Conservation (phyloP, 202 grass and related monocot species). For the Elaeis oleifera region DNA sequence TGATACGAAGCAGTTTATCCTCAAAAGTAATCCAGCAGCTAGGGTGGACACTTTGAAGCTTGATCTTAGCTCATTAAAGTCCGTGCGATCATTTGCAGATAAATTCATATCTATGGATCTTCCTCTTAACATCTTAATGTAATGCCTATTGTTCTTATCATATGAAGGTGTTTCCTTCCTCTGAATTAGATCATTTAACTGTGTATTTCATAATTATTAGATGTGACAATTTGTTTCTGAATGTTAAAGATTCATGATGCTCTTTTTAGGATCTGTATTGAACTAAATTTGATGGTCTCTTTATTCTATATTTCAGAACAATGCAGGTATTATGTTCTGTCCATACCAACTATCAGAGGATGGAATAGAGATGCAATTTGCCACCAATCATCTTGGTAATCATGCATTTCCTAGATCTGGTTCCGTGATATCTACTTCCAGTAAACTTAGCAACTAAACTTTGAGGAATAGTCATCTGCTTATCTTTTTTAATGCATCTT, state of each 20-base stretch:
- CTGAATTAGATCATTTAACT: neutral
- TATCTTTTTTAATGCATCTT: too few relatives aligned
- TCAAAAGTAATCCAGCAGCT: neutral
- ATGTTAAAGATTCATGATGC: too few relatives aligned
- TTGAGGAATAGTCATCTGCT: too few relatives aligned
- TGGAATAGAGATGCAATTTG: slow-evolving; percentile 26
- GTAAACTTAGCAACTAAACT: too few relatives aligned
- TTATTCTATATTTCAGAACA: slow-evolving; percentile 44
- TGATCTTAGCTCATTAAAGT: slow-evolving; percentile 2
- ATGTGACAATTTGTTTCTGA: too few relatives aligned
- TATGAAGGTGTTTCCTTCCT: slow-evolving; percentile 1
- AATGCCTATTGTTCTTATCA: slow-evolving; percentile 21
- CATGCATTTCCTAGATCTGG: neutral
- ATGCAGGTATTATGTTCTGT: slow-evolving; percentile 53
- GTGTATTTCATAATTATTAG: too few relatives aligned
- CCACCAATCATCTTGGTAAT: slow-evolving; percentile 94
- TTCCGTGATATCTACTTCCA: too few relatives aligned
- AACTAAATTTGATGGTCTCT: too few relatives aligned
- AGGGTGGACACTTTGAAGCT: slow-evolving; percentile 1
- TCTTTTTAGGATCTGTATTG: too few relatives aligned
- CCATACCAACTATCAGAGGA: slow-evolving; percentile 4
- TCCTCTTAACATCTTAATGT: slow-evolving; percentile 40
- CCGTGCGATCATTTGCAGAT: slow-evolving; percentile 5
- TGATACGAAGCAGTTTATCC: neutral
- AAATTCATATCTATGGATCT: slow-evolving; percentile 1